phyloP scores from a whole-genome alignment of 768 basidiomycete genomes.

The Gloeopeniophorella convolvens region DNA sequence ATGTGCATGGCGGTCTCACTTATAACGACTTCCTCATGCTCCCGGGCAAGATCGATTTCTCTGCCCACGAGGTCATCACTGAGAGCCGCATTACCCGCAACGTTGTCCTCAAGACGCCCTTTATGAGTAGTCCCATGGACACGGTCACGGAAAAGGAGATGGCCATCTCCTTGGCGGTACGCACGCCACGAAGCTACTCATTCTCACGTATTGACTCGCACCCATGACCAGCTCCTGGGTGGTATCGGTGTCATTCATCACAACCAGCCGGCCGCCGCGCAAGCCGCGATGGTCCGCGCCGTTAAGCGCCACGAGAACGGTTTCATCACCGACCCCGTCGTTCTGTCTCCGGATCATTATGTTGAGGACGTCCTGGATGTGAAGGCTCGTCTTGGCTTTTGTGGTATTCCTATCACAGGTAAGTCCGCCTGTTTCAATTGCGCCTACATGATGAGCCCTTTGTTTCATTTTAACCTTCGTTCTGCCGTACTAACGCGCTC shows the following conservation, averaged over 20 bases:
- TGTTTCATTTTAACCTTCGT: conserved; percentile 66
- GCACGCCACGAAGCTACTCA: conserved; percentile 6
- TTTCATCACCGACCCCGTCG: conserved; percentile 93
- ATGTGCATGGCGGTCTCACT: conserved; percentile 83
- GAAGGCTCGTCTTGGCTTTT: conserved; percentile 88
- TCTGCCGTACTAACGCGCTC: conserved; percentile 75
- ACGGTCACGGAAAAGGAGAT: conserved; percentile 95
- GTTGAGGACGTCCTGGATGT: conserved; percentile 91
- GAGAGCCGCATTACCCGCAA: conserved; percentile 89
- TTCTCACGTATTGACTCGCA: conserved; percentile 14
- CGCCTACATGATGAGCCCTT: conserved; percentile 37
- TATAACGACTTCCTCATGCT: conserved; percentile 96
- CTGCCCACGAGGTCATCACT: conserved; percentile 69
- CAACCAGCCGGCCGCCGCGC: conserved; percentile 76
- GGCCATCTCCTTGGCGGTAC: conserved; percentile 90
- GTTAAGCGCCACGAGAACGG: conserved; percentile 99
- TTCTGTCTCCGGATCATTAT: conserved; percentile 66
- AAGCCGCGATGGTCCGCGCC: conserved; percentile 95
- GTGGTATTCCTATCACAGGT: conserved; percentile 98
- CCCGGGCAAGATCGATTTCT: conserved; percentile 94
- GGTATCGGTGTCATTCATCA: conserved; percentile 99
- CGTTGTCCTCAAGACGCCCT: conserved; percentile 87
- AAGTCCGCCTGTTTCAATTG: conserved; percentile 30
- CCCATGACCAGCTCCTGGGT: conserved; percentile 61
- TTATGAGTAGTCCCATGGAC: conserved; percentile 98